Evolutionary conservation across 805 yeast genomes (phyloP), one percentile per base, ranked within the genome.

Genomic region (Saccharomyces mikatae): DNA sequence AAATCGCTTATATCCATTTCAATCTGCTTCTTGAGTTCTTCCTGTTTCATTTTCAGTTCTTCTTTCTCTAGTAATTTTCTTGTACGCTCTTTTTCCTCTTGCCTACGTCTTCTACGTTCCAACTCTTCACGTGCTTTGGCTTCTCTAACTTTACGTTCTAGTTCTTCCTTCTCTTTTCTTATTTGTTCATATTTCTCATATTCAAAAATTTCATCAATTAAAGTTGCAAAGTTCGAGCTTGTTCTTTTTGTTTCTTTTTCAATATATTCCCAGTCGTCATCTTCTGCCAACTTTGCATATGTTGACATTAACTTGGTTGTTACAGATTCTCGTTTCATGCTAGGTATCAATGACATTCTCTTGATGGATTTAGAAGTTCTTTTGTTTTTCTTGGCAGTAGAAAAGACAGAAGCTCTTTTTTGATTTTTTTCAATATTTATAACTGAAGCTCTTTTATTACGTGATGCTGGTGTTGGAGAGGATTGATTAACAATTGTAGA

Each of bases 211-310:
- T 81, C 83, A 71, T 86, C 92, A 74, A 89, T 84, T 47, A 86
- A 73, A 2, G 86, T 79, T 11, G 90, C 94, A 74, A 86, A 86
- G 58, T 86, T 87, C 14, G 88, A 83, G 41, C 88, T 82, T 1
- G 91, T 84, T 69, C 94, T 77, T 69, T 80, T 84, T 5, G 89
- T 83, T 66, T 83, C 88, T 62, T 80, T 82, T 62, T 84, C 87
- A 69, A 85, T 79, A 61, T 80, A 80, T 61, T 82, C 86, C 82
- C 88, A 81, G 56, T 82, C 86, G 46, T 79, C 76, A 53, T 75
- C 77, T 54, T 82, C 85, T 2, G 88, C 77, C 56, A 86, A 71
- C 64, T 82, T 84, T 32, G 92, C 89, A 68, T 86, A 86, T 0
- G 89, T 82, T 0, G 89, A 79, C 56, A 86, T 77, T 57, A 86